Evolutionary conservation across 2,329 filamentous ascomycete genomes (phyloP).

Genomic region (Aspergillus ochraceus): DNA sequence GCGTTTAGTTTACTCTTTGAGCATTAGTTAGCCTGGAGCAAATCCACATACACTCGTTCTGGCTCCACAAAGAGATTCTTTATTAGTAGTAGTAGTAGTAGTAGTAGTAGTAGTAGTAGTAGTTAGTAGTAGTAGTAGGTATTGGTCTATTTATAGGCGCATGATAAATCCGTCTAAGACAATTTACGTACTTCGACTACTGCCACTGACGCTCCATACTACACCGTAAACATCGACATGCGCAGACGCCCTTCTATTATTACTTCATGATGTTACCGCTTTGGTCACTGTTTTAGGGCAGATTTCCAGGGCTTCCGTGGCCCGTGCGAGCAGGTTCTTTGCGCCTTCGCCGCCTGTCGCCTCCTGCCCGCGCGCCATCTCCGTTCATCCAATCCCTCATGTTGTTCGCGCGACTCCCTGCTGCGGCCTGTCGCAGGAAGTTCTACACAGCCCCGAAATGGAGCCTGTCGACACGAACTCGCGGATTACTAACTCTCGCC

Average conservation of each 20-base stretch:
- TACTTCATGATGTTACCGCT: neutral
- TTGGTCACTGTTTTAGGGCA: slow-evolving; percentile 20
- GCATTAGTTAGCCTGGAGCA: slow-evolving; percentile 3
- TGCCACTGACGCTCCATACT: too few species aligned
- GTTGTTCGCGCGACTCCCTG: slow-evolving; percentile 22
- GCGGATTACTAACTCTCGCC: slow-evolving; percentile 45
- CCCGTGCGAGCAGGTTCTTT: slow-evolving; percentile 31
- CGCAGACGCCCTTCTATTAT: too few species aligned
- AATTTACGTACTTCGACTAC: too few species aligned
- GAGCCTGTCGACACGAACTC: slow-evolving; percentile 4
- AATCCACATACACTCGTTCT: slow-evolving; percentile 15
- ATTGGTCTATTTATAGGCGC: neutral
- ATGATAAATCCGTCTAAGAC: neutral
- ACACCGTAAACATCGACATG: neutral
- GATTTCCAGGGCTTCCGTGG: slow-evolving; percentile 26
- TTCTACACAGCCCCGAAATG: slow-evolving; percentile 9
- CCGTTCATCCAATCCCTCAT: slow-evolving; percentile 20
- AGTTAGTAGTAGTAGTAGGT: neutral
- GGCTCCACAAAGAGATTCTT: neutral
- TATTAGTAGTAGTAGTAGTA: neutral
- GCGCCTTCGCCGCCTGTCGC: slow-evolving; percentile 6
- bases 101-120: too few species aligned
- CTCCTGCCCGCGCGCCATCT: neutral
- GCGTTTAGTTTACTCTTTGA: slow-evolving; percentile 3
- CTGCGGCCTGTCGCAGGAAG: slow-evolving; percentile 21